Evolutionary conservation across 805 yeast genomes (phyloP).

Genomic region (Myxozyma monticola): DNA sequence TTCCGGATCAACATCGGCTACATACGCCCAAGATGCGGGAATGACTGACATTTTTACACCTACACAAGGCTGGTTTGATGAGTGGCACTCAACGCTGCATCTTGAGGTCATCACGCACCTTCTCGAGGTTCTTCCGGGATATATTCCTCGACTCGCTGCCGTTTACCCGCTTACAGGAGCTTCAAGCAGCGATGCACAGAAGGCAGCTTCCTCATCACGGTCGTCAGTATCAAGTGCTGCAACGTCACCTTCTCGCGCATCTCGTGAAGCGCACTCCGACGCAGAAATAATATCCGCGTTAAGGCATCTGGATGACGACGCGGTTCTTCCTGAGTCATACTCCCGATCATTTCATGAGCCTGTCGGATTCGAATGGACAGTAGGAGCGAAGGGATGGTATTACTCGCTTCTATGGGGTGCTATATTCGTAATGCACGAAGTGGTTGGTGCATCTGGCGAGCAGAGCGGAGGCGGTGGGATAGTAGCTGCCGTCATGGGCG

Average conservation of each 20-base stretch:
- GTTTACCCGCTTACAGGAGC: neutral
- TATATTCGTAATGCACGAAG: constrained; percentile 43
- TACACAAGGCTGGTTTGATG: constrained; percentile 48
- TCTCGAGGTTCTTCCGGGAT: constrained; percentile 16
- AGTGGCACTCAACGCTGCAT: constrained; percentile 16
- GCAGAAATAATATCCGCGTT: constrained; percentile 20
- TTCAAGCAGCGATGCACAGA: neutral
- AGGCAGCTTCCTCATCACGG: neutral
- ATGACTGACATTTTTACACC: constrained; percentile 46
- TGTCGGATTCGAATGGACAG: constrained; percentile 62
- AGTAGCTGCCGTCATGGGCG: constrained; percentile 6
- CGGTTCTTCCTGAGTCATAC: constrained; percentile 17
- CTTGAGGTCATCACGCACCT: constrained; percentile 8
- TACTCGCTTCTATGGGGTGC: constrained; percentile 62
- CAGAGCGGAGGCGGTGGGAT: constrained; percentile 3
- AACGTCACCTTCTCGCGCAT: constrained; percentile 5
- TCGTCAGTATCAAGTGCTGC: constrained; percentile 3
- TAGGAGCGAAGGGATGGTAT: constrained; percentile 73
- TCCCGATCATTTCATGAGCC: constrained; percentile 31
- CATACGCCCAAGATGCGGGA: neutral
- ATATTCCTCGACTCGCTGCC: constrained; percentile 14
- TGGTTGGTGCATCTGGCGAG: constrained; percentile 5
- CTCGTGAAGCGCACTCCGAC: constrained; percentile 3
- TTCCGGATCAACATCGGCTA: neutral
- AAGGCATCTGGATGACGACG: constrained; percentile 26